Conservation (phyloP, 2,329 filamentous ascomycete species). For the Anthostomella pinea region DNA sequence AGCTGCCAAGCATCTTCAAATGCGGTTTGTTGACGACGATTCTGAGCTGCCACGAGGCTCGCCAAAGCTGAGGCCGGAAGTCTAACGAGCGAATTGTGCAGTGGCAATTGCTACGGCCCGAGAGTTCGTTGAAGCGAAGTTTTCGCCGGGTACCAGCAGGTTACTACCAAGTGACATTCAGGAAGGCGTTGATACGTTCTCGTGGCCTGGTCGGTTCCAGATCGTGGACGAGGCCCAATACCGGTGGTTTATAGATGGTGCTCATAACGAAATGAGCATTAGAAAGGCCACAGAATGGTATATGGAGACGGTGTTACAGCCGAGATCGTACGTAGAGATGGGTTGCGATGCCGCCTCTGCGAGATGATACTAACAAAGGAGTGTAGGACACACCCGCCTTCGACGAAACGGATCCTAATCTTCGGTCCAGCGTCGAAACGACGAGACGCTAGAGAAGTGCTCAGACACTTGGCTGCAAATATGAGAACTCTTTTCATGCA, state of each 20-base stretch:
- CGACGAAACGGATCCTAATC: too few relatives aligned
- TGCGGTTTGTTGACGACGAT: constrained; percentile 28
- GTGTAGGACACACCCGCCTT: too few relatives aligned
- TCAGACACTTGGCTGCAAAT: too few relatives aligned
- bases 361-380: too few relatives aligned
- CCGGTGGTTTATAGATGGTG: constrained; percentile 41
- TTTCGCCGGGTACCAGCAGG: neutral
- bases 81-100: constrained; percentile 32
- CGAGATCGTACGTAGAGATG: too few relatives aligned
- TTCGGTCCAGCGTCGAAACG: too few relatives aligned
- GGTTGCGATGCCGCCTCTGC: too few relatives aligned
- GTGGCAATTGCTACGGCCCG: constrained; percentile 27
- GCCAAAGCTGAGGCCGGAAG: constrained; percentile 22
- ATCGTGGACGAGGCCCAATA: constrained; percentile 14
- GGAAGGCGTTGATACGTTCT: constrained; percentile 25
- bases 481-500: too few relatives aligned
- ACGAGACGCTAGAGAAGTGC: too few relatives aligned
- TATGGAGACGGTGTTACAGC: too few relatives aligned
- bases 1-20: constrained; percentile 29
- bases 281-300: constrained; percentile 21
- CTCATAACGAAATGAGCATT: constrained; percentile 42
- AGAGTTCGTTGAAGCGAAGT: constrained; percentile 13
- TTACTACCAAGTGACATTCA: constrained; percentile 21
- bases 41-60: constrained; percentile 13
- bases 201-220: constrained; percentile 35